These are phyloP conservation scores for Cercospora beticola DNA, from an alignment of 2,329 filamentous ascomycete genomes.

Conservation along the genomic window DNA sequence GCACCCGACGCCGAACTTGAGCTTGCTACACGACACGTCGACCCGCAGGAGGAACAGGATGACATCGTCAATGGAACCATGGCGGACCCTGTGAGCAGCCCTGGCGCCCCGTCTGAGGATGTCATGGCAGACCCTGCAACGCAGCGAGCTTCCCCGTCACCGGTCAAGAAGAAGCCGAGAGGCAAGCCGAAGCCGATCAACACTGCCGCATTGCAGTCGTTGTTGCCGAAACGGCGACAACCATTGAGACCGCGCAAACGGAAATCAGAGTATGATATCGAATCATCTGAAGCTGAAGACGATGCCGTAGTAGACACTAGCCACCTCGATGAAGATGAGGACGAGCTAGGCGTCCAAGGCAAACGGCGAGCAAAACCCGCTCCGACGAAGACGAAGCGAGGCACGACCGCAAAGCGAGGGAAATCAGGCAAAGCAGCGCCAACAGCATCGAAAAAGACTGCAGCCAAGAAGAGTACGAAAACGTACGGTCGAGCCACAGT, in stretches of 20 bases:
- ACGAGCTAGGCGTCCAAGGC: slow-evolving; percentile 39
- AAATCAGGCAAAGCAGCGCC: slow-evolving; percentile 11
- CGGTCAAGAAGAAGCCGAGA: slow-evolving; percentile 25
- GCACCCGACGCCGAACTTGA: slow-evolving; percentile 19
- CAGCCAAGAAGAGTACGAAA: slow-evolving; percentile 22
- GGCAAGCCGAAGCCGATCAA: slow-evolving; percentile 38
- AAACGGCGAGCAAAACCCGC: slow-evolving; percentile 27
- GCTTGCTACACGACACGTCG: slow-evolving; percentile 22
- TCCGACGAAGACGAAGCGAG: slow-evolving; percentile 16
- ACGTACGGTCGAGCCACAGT: slow-evolving; percentile 37
- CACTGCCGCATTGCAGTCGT: slow-evolving; percentile 46
- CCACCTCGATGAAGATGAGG: slow-evolving; percentile 41
- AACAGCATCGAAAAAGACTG: slow-evolving; percentile 8
- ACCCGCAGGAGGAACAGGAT: slow-evolving; percentile 26
- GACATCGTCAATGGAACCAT: slow-evolving; percentile 43
- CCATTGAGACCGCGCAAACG: slow-evolving; percentile 25
- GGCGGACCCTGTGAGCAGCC: slow-evolving; percentile 47
- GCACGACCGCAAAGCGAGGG: slow-evolving; percentile 22
- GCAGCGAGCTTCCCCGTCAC: slow-evolving; percentile 28
- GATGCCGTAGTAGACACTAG: slow-evolving; percentile 25
- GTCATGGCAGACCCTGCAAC: slow-evolving; percentile 24
- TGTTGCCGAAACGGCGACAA: slow-evolving; percentile 46
- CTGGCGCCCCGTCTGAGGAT: slow-evolving; percentile 11
- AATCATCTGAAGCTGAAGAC: slow-evolving; percentile 39
- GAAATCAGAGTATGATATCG: slow-evolving; percentile 44